Percentiles rank a stretch among this genome's conserved stretches.
Conservation (phyloP, 495 filamentous ascomycete genomes). For the Neurospora sp. region DNA sequence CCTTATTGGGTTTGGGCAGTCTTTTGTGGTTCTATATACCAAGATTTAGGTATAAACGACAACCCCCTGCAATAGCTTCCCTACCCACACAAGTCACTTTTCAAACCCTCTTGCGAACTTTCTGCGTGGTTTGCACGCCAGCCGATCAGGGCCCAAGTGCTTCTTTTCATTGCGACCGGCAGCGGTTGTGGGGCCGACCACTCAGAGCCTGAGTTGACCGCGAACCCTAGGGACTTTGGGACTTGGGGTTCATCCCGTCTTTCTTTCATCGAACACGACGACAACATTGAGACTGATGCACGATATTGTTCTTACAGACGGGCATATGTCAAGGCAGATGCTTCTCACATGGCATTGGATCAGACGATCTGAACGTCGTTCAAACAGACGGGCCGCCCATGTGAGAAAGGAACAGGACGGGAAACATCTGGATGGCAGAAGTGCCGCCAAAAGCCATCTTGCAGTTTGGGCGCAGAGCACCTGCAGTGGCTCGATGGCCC, state of each 20-base stretch:
- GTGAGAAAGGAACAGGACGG: background rate
- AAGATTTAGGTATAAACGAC: too few relatives aligned
- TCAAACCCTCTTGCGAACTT: too few relatives aligned
- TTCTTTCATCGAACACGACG: background rate
- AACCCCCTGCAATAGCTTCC: too few relatives aligned
- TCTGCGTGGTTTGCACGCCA: too few relatives aligned
- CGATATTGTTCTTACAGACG: background rate
- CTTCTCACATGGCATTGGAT: background rate
- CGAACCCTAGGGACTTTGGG: background rate
- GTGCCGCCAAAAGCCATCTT: background rate
- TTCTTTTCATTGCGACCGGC: background rate
- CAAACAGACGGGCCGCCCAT: background rate
- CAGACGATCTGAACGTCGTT: background rate
- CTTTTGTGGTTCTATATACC: too few relatives aligned
- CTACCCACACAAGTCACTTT: too few relatives aligned
- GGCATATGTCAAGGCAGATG: background rate
- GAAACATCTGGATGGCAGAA: background rate
- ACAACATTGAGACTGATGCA: background rate
- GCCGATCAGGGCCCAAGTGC: too few relatives aligned
- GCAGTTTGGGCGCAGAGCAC: background rate
- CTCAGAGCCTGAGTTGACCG: background rate
- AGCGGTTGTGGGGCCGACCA: background rate
- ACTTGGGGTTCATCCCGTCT: background rate
- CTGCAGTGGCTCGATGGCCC: background rate
- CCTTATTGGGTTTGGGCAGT: too few relatives aligned